Percentiles rank a stretch among this genome's conserved stretches.
These are phyloP conservation scores for Ilyonectria robusta DNA, from an alignment of 2,329 filamentous ascomycete species.

Conservation along the genomic window DNA sequence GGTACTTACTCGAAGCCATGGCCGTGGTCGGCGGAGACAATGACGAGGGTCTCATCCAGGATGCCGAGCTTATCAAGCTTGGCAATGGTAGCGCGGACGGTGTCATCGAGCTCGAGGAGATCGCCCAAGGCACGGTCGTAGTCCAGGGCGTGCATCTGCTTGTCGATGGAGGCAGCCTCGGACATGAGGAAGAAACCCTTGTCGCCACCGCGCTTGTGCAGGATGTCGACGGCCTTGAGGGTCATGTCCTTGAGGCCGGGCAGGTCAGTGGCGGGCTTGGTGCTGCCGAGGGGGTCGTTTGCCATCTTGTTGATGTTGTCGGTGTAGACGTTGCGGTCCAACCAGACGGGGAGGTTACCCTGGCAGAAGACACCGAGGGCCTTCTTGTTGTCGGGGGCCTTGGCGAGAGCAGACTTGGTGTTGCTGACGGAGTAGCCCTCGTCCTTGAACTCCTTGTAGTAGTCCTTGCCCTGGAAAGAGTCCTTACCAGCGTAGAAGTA, in stretches of 20 bases:
- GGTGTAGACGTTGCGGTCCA: constrained; percentile 86
- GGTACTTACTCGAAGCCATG: constrained; percentile 80
- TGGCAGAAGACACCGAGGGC: constrained; percentile 85
- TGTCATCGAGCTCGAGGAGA: constrained; percentile 88
- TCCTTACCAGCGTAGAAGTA: constrained; percentile 78
- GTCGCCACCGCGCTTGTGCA: constrained; percentile 75
- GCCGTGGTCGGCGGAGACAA: constrained; percentile 90
- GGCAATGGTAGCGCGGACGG: constrained; percentile 80
- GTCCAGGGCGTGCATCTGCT: constrained; percentile 90
- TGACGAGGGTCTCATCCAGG: constrained; percentile 81
- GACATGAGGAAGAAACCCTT: constrained; percentile 91
- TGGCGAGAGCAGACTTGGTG: constrained; percentile 80
- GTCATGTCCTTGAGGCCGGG: constrained; percentile 93
- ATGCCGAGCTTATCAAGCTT: constrained; percentile 77
- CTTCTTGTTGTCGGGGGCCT: constrained; percentile 70
- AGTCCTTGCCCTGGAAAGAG: constrained; percentile 80
- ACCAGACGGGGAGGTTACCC: constrained; percentile 85
- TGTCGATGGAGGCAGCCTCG: constrained; percentile 88
- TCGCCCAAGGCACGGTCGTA: constrained; percentile 90
- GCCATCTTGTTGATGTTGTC: constrained; percentile 76
- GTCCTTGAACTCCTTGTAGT: constrained; percentile 83
- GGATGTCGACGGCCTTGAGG: constrained; percentile 85
- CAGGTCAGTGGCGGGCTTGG: constrained; percentile 77
- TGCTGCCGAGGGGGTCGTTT: constrained; percentile 78
- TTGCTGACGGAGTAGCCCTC: constrained; percentile 79